Percentiles rank a stretch among this genome's conserved stretches.
phyloP scores from a whole-genome alignment of 352 stramenopile genomes.

The Pythium brassicae region DNA sequence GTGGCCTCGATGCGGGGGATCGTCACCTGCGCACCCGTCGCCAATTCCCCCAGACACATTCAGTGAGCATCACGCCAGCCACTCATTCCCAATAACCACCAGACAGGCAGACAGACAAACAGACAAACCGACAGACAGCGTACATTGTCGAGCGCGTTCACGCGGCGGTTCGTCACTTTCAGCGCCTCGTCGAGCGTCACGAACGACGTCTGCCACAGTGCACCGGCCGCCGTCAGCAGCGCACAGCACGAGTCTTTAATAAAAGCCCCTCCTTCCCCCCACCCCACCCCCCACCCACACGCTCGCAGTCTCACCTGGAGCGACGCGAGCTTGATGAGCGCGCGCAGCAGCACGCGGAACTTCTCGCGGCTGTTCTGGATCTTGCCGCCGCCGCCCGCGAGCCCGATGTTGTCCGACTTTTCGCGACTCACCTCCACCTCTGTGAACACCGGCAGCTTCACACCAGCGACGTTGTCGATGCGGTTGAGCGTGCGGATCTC shows the following conservation, averaged over 20 bases:
- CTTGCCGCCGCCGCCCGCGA: slow-evolving; percentile 96
- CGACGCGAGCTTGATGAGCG: slow-evolving; percentile 86
- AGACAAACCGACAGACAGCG: slow-evolving; percentile 2
- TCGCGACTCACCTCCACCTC: slow-evolving; percentile 94
- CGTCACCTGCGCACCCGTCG: slow-evolving; percentile 80
- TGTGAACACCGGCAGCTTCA: slow-evolving; percentile 98
- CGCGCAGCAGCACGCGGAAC: slow-evolving; percentile 77
- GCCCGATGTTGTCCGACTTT: slow-evolving; percentile 94
- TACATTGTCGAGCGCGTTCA: slow-evolving; percentile 98
- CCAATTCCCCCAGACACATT: neutral
- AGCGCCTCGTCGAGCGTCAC: slow-evolving; percentile 98
- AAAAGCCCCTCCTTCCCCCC: neutral
- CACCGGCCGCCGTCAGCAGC: slow-evolving; percentile 24
- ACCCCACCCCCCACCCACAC: neutral
- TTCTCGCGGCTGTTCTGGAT: slow-evolving; percentile 94
- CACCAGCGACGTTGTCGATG: slow-evolving; percentile 99
- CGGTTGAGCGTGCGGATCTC: slow-evolving; percentile 95
- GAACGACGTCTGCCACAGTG: slow-evolving; percentile 96
- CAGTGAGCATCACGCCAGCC: neutral
- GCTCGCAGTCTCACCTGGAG: slow-evolving; percentile 43
- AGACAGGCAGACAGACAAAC: too few relatives aligned
- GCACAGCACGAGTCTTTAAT: too few relatives aligned
- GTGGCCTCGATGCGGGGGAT: slow-evolving; percentile 97
- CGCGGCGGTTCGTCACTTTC: slow-evolving; percentile 98
- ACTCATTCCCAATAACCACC: neutral